Evolutionary conservation across 345 rosid genomes (phyloP).

Genomic region (Pistacia atlantica): DNA sequence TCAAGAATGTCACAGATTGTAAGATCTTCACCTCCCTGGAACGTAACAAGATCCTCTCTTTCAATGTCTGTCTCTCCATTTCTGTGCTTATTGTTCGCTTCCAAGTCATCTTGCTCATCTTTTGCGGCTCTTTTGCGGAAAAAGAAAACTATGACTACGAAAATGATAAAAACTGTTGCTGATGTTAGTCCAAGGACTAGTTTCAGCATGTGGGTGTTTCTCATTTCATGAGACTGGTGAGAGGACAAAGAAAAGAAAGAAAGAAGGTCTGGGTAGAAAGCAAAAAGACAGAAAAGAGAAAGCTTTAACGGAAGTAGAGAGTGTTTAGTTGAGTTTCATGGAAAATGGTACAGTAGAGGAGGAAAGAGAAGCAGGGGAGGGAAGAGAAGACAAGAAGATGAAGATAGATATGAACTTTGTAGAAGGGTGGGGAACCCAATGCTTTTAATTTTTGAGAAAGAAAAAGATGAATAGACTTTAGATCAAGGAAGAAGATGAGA

Average conservation of each 20-base stretch:
- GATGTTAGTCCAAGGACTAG: slow-evolving; percentile 47
- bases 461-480: not conserved
- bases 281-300: not conserved
- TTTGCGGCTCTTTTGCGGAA: slow-evolving; percentile 30
- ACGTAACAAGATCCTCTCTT: slow-evolving; percentile 62
- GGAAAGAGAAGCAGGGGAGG: not conserved
- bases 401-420: slow-evolving; percentile 34
- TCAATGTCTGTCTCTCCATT: slow-evolving; percentile 25
- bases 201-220: slow-evolving; percentile 43
- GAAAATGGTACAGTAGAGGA: not conserved
- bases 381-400: slow-evolving; percentile 29
- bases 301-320: slow-evolving; percentile 2
- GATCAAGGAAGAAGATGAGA: slow-evolving; percentile 4
- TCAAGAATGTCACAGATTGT: slow-evolving; percentile 81
- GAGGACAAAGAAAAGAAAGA: slow-evolving; percentile 6
- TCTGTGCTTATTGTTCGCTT: slow-evolving; percentile 26
- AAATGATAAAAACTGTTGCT: slow-evolving; percentile 39
- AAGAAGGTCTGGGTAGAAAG: slow-evolving; percentile 33
- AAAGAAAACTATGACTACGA: slow-evolving; percentile 37
- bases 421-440: slow-evolving; percentile 31
- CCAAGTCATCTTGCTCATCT: slow-evolving; percentile 38
- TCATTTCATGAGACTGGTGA: slow-evolving; percentile 42
- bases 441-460: not conserved
- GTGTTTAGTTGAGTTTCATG: slow-evolving; percentile 1
- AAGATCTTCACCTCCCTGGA: slow-evolving; percentile 70